Evolutionary conservation across 192 early-diverging fungal species (phyloP).

Genomic region (Haplosporangium gracile): DNA sequence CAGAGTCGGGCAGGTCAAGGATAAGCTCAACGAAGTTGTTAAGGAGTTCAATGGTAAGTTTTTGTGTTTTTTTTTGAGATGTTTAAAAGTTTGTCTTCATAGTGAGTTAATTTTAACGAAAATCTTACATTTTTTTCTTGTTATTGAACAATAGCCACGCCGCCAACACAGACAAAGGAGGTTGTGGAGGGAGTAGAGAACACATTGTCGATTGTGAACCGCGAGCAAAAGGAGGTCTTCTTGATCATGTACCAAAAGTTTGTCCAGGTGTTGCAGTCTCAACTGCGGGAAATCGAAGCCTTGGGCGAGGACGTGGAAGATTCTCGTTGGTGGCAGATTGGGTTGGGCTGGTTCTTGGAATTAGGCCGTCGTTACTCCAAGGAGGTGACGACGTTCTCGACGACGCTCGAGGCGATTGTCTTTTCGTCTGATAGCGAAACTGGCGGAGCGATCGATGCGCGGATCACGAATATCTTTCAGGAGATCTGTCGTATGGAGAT

Average conservation of each 20-base stretch:
- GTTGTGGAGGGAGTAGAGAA: slow-evolving; percentile 64
- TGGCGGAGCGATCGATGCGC: slow-evolving; percentile 22
- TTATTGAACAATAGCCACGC: slow-evolving; percentile 38
- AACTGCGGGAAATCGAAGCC: slow-evolving; percentile 43
- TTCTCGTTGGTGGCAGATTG: slow-evolving; percentile 48
- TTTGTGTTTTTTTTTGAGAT: not conserved
- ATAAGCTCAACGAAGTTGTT: slow-evolving; percentile 62
- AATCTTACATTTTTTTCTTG: not conserved
- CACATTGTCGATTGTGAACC: slow-evolving; percentile 73
- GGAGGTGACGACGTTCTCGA: slow-evolving; percentile 61
- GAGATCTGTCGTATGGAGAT: slow-evolving; percentile 57
- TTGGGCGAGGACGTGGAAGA: slow-evolving; percentile 24
- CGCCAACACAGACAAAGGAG: slow-evolving; percentile 40
- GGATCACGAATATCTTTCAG: slow-evolving; percentile 51
- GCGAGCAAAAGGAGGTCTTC: slow-evolving; percentile 88
- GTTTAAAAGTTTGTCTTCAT: too few relatives aligned
- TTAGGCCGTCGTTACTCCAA: slow-evolving; percentile 68
- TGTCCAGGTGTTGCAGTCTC: slow-evolving; percentile 62
- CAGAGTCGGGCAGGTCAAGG: slow-evolving; percentile 79
- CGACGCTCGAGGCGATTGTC: slow-evolving; percentile 59
- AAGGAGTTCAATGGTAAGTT: slow-evolving; percentile 56
- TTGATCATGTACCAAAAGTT: slow-evolving; percentile 79
- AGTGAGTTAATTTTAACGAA: not conserved
- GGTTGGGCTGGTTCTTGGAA: slow-evolving; percentile 70
- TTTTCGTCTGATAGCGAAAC: slow-evolving; percentile 59